A percentile compares a stretch with the other conserved stretches of the same genome.
Evolutionary conservation across 2,329 filamentous ascomycete species (phyloP).

Genomic region (Fusarium torulosum): DNA sequence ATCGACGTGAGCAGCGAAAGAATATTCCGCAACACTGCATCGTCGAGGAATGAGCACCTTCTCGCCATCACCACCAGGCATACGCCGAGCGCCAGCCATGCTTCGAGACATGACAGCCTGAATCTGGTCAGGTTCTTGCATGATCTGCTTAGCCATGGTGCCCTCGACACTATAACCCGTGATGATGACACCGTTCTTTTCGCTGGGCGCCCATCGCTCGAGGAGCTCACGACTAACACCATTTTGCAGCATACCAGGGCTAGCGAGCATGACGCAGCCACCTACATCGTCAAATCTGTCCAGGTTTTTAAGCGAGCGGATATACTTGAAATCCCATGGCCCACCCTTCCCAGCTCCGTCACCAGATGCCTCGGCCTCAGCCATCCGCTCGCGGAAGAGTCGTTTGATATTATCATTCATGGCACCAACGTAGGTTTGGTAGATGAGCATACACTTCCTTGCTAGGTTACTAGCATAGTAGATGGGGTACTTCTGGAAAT

Average conservation of each 20-base stretch:
- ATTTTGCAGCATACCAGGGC: slow-evolving; percentile 97
- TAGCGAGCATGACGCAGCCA: slow-evolving; percentile 96
- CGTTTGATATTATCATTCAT: slow-evolving; percentile 99
- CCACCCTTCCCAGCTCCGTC: slow-evolving; percentile 81
- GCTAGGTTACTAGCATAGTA: slow-evolving; percentile 98
- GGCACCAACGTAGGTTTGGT: slow-evolving; percentile 96
- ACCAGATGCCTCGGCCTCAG: slow-evolving; percentile 85
- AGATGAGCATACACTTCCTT: slow-evolving; percentile 97
- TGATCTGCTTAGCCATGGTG: slow-evolving; percentile 96
- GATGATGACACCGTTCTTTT: slow-evolving; percentile 98
- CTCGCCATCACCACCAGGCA: slow-evolving; percentile 78
- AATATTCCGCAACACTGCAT: slow-evolving; percentile 94
- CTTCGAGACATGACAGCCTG: slow-evolving; percentile 90
- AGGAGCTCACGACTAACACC: slow-evolving; percentile 93
- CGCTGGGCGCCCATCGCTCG: slow-evolving; percentile 95
- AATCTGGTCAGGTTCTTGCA: slow-evolving; percentile 95
- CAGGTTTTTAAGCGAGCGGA: slow-evolving; percentile 90
- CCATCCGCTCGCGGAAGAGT: slow-evolving; percentile 92
- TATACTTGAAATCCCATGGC: slow-evolving; percentile 97
- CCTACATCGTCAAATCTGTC: slow-evolving; percentile 97
- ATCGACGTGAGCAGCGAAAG: slow-evolving; percentile 96
- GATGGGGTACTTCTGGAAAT: slow-evolving; percentile 91
- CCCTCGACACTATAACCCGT: slow-evolving; percentile 99
- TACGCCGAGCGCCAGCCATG: slow-evolving; percentile 71
- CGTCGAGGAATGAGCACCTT: slow-evolving; percentile 91